Base-by-base conservation (phyloP, 2,329 filamentous ascomycete genomes). In the Dothideomycetes sp. region DNA sequence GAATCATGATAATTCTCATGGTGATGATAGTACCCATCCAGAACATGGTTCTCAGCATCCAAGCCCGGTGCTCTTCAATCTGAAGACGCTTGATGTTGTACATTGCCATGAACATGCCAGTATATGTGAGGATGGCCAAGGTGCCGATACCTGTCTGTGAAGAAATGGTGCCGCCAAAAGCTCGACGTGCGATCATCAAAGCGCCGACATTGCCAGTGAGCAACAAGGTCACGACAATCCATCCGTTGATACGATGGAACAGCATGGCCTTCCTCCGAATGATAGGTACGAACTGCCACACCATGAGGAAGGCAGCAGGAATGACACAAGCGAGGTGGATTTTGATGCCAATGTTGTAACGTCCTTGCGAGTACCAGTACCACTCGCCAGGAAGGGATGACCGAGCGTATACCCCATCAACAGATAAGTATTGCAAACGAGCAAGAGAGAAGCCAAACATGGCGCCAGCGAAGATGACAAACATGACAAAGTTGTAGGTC, bases 61-160 rank as follows among this genome's bases (percentile, higher is more conserved):
- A 80, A 3, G 73, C 72, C 1, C 76, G 65, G 45, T 80, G 76
- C 50, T 79, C 69, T 22, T 79, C 74, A 34, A 82, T 74, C 51
- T 79, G 75, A 2, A 79, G 55, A 2, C 63, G 59, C 53, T 73
- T 78, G 54, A 80, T 69, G 46, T 78, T 78, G 52, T 70, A 61
- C 22, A 67, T 69, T 1, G 74, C 70, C 30, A 78, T 45, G 0
- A 52, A 45, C 17, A 74, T 53, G 8, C 64, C 62, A 1, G 54
- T 47, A 0, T 68, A 54, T 2, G 72, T 71, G 7, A 66, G 51
- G 20, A 74, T 60, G 1, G 58, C 65, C 0, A 74, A 50, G 0
- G 66, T 38, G 0, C 67, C 67, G 0, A 69, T 53, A 1, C 51
- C 63, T 0, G 58, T 53, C 49, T 78, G 74, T 2, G 67, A 65